phyloP scores from a whole-genome alignment of 140 eudicot species.

The Flaveria floridana region DNA sequence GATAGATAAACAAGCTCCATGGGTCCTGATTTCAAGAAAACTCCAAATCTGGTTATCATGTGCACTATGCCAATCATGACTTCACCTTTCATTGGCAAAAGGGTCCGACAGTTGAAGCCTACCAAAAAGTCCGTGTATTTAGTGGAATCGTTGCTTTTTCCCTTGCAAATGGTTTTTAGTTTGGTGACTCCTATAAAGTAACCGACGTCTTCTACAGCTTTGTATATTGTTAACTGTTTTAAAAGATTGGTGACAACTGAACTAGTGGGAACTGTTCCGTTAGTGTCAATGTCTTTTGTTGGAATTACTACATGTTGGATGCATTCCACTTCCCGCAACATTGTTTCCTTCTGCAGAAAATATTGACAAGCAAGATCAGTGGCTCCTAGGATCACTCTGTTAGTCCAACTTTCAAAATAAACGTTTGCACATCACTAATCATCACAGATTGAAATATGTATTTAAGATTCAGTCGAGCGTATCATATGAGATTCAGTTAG shows the following conservation, averaged over 20 bases:
- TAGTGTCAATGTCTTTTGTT: slow-evolving; percentile 29
- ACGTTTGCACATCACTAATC: slow-evolving; percentile 6
- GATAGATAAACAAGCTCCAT: slow-evolving; percentile 55
- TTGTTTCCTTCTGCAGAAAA: slow-evolving; percentile 35
- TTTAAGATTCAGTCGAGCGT: background rate
- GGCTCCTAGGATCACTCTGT: background rate
- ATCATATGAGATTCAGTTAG: background rate
- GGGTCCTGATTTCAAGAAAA: slow-evolving; percentile 64
- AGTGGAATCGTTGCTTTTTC: slow-evolving; percentile 23
- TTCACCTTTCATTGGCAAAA: slow-evolving; percentile 60
- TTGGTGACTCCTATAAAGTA: slow-evolving; percentile 69
- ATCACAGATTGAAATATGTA: slow-evolving; percentile 2
- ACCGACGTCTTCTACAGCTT: slow-evolving; percentile 47
- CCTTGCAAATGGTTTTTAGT: slow-evolving; percentile 48
- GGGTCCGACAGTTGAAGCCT: slow-evolving; percentile 50
- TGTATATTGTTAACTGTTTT: slow-evolving; percentile 37
- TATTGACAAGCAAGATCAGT: background rate
- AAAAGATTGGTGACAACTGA: slow-evolving; percentile 41
- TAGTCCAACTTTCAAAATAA: background rate
- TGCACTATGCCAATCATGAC: slow-evolving; percentile 58
- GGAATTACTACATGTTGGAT: slow-evolving; percentile 35
- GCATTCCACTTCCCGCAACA: slow-evolving; percentile 46
- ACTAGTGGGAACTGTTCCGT: slow-evolving; percentile 38
- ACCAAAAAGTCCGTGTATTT: slow-evolving; percentile 40
- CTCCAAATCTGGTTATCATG: slow-evolving; percentile 36